Evolutionary conservation across 441 rosid genomes (phyloP), one percentile per base, ranked within the genome.

Genomic region (Jatropha multifida): DNA sequence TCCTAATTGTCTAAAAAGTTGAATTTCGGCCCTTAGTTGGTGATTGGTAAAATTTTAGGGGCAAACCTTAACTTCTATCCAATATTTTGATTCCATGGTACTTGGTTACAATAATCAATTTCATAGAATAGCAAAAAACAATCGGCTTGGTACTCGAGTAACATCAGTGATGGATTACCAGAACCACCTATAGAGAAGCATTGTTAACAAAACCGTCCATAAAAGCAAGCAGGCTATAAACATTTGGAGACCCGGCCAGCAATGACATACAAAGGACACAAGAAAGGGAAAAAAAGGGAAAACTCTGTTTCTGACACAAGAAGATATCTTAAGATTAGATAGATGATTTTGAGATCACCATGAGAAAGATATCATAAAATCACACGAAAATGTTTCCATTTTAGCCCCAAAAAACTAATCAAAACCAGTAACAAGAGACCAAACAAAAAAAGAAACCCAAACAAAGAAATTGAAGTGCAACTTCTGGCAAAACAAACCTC

Each of bases 301-400:
- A 54, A 77, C 73, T 76, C 88, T 80, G 88, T 85, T 81, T 88
- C 94, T 84, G 90, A 84, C 77, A 82, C 79, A 74, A 74, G 68
- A 78, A 76, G 71, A 73, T 65, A 74, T 71, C 63, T 62, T 32
- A 32, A 37, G 56, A 65, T 74, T 74, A 58, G 65, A 68, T 74
- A 58, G 65, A 62, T 58, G 68, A 64, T 63, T 76, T 56, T 44
- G 44, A 64, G 75, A 76, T 68, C 70, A 80, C 74, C 73, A 68
- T 23, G 8, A 63, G 61, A 63, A 42, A 66, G 37, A 32, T 20
- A 75, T n/a, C 69, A 58, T 55, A 70, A 80, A 82, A 64, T 63
- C 69, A 79, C 32, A 49, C 46, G 26, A 65, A 58, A 32, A 1
- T 32, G 32, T 1, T 32, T 32, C 32, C 32, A 32, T 32, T 11